A percentile compares a stretch with the other conserved stretches of the same genome.
Conservation (phyloP, 2,329 filamentous ascomycete species). For the Epichloe gansuensis region DNA sequence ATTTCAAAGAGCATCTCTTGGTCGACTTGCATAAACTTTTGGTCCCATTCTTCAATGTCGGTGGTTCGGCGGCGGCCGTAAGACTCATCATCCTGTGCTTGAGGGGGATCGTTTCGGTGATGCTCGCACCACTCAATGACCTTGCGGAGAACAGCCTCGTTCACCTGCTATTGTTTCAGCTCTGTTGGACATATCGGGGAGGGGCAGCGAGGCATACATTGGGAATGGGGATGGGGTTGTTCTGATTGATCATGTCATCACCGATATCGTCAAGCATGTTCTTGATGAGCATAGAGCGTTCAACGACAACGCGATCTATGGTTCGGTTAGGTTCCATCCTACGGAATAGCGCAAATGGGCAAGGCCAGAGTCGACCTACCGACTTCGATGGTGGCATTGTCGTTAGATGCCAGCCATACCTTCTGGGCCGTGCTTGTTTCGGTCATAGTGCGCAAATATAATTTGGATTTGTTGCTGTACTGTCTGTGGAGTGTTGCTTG, state of each 20-base stretch:
- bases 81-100: conserved; percentile 73
- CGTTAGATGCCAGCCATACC: conserved; percentile 40
- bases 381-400: conserved; percentile 32
- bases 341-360: not conserved
- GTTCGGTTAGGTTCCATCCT: conserved; percentile 1
- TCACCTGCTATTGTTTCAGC: conserved; percentile 46
- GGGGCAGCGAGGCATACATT: conserved; percentile 43
- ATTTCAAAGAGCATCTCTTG: conserved; percentile 99
- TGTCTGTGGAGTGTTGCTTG: not conserved
- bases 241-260: conserved; percentile 37
- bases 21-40: conserved; percentile 99
- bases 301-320: conserved; percentile 67
- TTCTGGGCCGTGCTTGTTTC: conserved; percentile 22
- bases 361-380: conserved; percentile 23
- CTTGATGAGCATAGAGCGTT: conserved; percentile 92
- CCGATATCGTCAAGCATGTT: conserved; percentile 95
- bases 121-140: conserved; percentile 97
- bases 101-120: conserved; percentile 80
- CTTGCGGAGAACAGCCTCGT: conserved; percentile 86
- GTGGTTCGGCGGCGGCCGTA: conserved; percentile 97
- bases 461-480: not conserved
- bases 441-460: conserved; percentile 20
- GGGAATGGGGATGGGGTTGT: conserved; percentile 72
- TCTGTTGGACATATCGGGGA: not conserved
- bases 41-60: conserved; percentile 98